phyloP scores from a whole-genome alignment of 257 asterid genomes.

The Striga asiatica region DNA sequence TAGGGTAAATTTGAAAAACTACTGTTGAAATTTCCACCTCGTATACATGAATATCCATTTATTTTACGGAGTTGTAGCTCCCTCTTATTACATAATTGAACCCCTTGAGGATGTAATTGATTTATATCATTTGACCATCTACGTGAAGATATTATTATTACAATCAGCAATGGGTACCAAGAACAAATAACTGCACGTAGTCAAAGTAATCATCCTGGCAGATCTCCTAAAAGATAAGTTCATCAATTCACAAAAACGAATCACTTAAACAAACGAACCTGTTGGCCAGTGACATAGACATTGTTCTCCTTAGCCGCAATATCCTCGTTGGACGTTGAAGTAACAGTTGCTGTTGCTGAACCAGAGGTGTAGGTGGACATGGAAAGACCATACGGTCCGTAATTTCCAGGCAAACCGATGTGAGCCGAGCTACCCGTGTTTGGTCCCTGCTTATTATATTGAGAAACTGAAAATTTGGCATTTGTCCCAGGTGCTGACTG shows the following conservation, averaged over 20 bases:
- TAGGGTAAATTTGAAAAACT: too few relatives aligned
- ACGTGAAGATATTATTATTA: too few relatives aligned
- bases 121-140: too few relatives aligned
- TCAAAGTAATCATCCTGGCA: neutral
- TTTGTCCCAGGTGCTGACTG: slow-evolving; percentile 60
- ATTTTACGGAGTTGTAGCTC: too few relatives aligned
- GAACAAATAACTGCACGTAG: too few relatives aligned
- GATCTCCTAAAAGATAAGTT: too few relatives aligned
- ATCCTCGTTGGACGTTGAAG: slow-evolving; percentile 65
- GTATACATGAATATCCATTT: neutral
- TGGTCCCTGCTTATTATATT: slow-evolving; percentile 69
- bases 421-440: slow-evolving; percentile 55
- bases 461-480: slow-evolving; percentile 69
- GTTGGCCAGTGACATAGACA: slow-evolving; percentile 54
- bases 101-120: neutral
- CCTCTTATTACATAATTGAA: too few relatives aligned
- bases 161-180: neutral
- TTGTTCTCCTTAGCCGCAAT: slow-evolving; percentile 57
- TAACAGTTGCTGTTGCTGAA: slow-evolving; percentile 45
- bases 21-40: neutral
- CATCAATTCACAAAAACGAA: too few relatives aligned
- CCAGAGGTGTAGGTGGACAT: slow-evolving; percentile 44
- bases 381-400: slow-evolving; percentile 66
- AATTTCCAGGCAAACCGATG: slow-evolving; percentile 60
- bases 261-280: slow-evolving; percentile 49